Evolutionary conservation across 768 basidiomycete genomes (phyloP).

Genomic region (Macrolepiota fuliginosa): DNA sequence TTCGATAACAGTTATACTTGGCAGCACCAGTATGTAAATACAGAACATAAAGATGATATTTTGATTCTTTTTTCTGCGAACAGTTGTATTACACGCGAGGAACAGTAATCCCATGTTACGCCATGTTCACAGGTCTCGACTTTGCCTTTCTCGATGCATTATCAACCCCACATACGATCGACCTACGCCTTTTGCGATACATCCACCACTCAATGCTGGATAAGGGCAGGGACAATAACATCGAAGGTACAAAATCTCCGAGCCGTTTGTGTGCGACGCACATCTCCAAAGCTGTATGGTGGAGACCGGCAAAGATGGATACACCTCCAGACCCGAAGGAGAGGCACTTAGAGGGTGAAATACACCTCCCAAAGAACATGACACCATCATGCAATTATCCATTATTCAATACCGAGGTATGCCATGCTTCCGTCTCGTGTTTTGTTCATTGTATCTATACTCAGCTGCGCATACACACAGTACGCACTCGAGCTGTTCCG

Average conservation of each 20-base stretch:
- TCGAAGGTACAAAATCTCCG: not conserved
- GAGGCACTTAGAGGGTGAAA: not conserved
- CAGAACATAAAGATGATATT: not conserved
- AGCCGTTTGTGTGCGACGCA: not conserved
- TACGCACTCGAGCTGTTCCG: constrained; percentile 16
- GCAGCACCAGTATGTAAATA: not conserved
- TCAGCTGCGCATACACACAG: not conserved
- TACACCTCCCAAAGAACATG: not conserved
- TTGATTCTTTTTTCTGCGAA: not conserved
- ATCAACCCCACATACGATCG: not conserved
- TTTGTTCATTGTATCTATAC: not conserved
- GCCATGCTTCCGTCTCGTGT: not conserved
- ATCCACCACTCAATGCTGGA: not conserved
- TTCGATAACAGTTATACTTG: not conserved
- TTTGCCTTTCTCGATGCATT: not conserved
- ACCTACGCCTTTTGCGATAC: not conserved
- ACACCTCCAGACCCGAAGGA: not conserved
- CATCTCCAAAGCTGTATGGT: not conserved
- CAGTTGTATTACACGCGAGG: not conserved
- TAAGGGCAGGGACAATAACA: too few relatives aligned
- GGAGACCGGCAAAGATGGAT: not conserved
- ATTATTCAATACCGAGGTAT: not conserved
- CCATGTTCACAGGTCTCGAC: not conserved
- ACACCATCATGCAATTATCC: not conserved
- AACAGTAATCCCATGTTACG: not conserved